A percentile compares a stretch with the other conserved stretches of the same genome.
Conservation (phyloP, 805 yeast genomes). For the Saccharomycodes ludwigii region DNA sequence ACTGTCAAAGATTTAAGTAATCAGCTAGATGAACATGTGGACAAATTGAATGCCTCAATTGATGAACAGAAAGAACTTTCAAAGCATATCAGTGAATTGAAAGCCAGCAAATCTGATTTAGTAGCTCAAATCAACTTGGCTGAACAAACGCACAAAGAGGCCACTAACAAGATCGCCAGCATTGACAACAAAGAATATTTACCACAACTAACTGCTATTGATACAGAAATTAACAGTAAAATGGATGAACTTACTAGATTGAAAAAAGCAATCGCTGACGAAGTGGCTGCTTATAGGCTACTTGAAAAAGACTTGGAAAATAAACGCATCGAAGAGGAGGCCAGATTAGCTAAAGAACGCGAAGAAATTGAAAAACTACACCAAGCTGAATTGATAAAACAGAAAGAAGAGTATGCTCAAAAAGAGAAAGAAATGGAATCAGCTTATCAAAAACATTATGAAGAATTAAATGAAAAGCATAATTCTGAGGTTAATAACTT, state of each 20-base stretch:
- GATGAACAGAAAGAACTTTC: conserved; percentile 11
- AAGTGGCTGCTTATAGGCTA: conserved; percentile 14
- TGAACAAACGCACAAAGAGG: conserved; percentile 10
- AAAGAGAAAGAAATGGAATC: conserved; percentile 10
- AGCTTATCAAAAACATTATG: conserved; percentile 4
- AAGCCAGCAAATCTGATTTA: conserved; percentile 9
- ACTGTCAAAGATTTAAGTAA: conserved; percentile 14
- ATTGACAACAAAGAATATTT: conserved; percentile 15
- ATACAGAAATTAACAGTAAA: conserved; percentile 12
- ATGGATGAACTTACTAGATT: conserved; percentile 14
- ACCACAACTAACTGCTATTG: conserved; percentile 15
- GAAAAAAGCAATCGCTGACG: conserved; percentile 20
- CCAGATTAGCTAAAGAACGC: conserved; percentile 15
- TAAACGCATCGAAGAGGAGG: conserved; percentile 17
- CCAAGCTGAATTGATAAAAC: conserved; percentile 11
- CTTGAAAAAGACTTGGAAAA: conserved; percentile 19
- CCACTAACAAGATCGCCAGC: conserved; percentile 10
- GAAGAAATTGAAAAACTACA: conserved; percentile 12
- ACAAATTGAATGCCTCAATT: conserved; percentile 14
- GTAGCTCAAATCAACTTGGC: conserved; percentile 12
- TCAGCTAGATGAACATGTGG: conserved; percentile 18
- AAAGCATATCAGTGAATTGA: conserved; percentile 12
- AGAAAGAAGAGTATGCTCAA: conserved; percentile 13
- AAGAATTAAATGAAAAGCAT: conserved; percentile 1
- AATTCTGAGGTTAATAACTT: conserved; percentile 6